Percentiles rank a stretch among this genome's conserved stretches.
Conservation (phyloP, 257 asterid species). For the Osmanthus fragrans region DNA sequence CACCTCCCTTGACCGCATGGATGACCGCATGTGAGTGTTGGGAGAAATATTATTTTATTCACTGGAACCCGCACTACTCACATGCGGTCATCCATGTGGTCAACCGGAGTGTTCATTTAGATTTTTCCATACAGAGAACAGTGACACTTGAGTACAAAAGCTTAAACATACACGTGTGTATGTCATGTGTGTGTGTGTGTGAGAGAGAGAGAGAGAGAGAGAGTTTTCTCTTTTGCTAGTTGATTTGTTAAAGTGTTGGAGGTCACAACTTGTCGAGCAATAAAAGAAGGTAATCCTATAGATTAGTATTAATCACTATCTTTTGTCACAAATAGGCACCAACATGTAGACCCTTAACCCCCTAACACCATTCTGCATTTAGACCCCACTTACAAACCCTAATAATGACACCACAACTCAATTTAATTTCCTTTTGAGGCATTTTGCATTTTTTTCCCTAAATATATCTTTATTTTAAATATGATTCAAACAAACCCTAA, state of each 20-base stretch:
- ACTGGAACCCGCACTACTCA: no score
- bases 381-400: conserved; percentile 40
- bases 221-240: conserved; percentile 10
- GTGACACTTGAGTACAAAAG: conserved; percentile 29
- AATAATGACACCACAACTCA: conserved; percentile 37
- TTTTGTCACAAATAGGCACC: conserved; percentile 45
- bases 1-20: no score
- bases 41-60: no score
- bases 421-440: not conserved
- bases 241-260: conserved; percentile 23
- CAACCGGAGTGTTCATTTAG: no score
- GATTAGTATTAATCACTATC: conserved; percentile 40
- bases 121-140: conserved; percentile 31
- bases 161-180: not conserved
- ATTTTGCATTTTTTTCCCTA: not conserved
- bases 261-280: conserved; percentile 64
- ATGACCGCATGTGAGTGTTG: no score
- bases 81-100: no score
- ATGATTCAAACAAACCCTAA: no score
- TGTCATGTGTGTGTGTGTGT: not conserved
- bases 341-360: conserved; percentile 48
- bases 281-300: conserved; percentile 35
- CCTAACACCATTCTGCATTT: conserved; percentile 29
- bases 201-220: conserved; percentile 3
- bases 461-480: not conserved